Conservation (phyloP, 2,329 filamentous ascomycete genomes). For the Basipetospora chlamydospora region DNA sequence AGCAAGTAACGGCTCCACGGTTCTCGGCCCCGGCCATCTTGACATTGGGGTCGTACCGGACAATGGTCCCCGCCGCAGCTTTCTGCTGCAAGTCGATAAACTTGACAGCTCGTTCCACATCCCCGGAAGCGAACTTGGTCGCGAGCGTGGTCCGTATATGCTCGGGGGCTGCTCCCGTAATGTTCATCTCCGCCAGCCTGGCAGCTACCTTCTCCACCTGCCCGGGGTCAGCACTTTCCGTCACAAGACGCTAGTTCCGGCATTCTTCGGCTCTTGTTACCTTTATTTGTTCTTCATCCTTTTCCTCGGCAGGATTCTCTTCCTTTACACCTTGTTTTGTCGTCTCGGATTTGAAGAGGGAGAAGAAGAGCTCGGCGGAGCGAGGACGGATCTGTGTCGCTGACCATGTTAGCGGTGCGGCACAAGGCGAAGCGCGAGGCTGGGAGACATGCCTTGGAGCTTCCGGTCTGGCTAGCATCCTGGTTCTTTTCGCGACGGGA, state of each 20-base stretch:
- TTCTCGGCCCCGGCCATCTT: slow-evolving; percentile 78
- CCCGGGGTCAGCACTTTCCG: no score
- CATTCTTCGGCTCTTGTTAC: no score
- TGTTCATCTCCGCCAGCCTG: slow-evolving; percentile 22
- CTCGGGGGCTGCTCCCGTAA: slow-evolving; percentile 39
- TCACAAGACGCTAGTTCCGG: no score
- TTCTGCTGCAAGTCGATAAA: slow-evolving; percentile 67
- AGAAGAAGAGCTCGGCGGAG: slow-evolving; percentile 43
- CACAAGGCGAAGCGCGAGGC: no score
- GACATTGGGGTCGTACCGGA: slow-evolving; percentile 56
- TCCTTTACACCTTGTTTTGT: slow-evolving; percentile 27
- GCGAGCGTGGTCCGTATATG: slow-evolving; percentile 40
- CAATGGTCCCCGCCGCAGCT: slow-evolving; percentile 65
- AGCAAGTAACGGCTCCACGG: slow-evolving; percentile 78
- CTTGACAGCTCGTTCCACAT: slow-evolving; percentile 60
- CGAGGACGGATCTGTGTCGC: slow-evolving; percentile 40
- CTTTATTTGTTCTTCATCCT: slow-evolving; percentile 23
- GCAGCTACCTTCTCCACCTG: slow-evolving; percentile 19
- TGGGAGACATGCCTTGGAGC: background rate
- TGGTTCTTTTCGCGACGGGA: slow-evolving; percentile 24
- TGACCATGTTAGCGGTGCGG: no score
- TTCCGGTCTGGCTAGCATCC: background rate
- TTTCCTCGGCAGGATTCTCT: slow-evolving; percentile 39
- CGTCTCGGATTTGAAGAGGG: slow-evolving; percentile 49
- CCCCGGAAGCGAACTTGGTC: slow-evolving; percentile 50